Evolutionary conservation across 169 alveolate genomes (phyloP), one percentile per base, ranked within the genome.

Genomic region (Plasmodium berghei): DNA sequence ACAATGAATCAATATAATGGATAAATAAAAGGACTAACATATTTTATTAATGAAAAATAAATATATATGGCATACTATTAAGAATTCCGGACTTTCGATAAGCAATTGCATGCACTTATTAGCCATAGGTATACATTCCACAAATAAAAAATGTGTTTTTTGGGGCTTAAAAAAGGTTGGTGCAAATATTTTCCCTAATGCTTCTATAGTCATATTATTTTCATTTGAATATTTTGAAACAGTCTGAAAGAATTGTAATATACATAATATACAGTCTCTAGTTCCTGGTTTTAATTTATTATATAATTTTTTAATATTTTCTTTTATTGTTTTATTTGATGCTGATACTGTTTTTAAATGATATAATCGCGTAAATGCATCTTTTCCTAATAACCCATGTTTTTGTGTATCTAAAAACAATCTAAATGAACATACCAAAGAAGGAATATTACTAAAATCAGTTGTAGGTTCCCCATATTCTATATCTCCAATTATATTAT

Each of bases 311-410:
- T 34, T 52, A 20, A 77, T 34, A 49, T 46, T 70, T n/a, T 28
- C 61, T 64, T 67, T 77, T 26, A 77, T 77, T 8, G 69, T 45
- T 69, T 77, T 77, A 48, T 63, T 55, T 20, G 89, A 77, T 26
- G 89, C 89, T 49, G 89, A 77, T 14, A 66, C 69, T 8, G 49
- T 77, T 64, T 77, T 77, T 77, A 77, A 64, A 77, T 77, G 75
- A 45, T 77, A 64, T 70, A 77, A 49, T 20, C 62, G 63, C 1
- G 73, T 52, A 56, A 77, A 77, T 42, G 89, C 89, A 46, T 77
- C 89, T 63, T 64, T 77, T 0, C 96, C 96, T 54, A 93, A 48
- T 18, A 93, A 63, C 6, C 95, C 95, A 20, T 93, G 92, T 22
- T 74, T 83, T 34, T 93, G 96, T n/a, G 94, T 61, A 70, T 92